Conservation (phyloP, 148 eudicot genomes). For the Rhododendron kiyosumense region DNA sequence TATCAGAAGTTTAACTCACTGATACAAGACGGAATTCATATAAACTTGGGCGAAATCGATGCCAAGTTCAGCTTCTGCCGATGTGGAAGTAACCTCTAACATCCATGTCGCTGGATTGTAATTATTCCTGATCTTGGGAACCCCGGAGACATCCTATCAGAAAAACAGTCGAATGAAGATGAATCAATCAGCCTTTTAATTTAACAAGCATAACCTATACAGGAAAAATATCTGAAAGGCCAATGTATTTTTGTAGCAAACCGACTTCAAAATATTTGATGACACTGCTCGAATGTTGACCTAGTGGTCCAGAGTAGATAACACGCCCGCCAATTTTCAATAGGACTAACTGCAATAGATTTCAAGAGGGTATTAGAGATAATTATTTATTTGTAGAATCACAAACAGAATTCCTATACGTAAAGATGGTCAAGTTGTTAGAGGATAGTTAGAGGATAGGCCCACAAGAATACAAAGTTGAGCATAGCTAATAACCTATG, state of each 20-base stretch:
- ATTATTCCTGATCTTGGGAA: slow-evolving; percentile 56
- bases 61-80: slow-evolving; percentile 59
- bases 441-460: not conserved
- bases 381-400: not conserved
- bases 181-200: not conserved
- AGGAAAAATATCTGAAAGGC: not conserved
- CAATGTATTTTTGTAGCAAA: not conserved
- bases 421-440: not conserved
- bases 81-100: slow-evolving; percentile 75
- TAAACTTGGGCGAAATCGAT: slow-evolving; percentile 65
- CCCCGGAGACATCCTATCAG: slow-evolving; percentile 52
- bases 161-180: not conserved
- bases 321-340: slow-evolving; percentile 63
- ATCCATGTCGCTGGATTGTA: slow-evolving; percentile 95
- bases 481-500: not conserved
- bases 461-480: not conserved
- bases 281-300: slow-evolving; percentile 49
- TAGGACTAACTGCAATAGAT: slow-evolving; percentile 53
- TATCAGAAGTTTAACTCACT: slow-evolving; percentile 39
- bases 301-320: slow-evolving; percentile 77
- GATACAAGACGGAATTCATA: slow-evolving; percentile 33
- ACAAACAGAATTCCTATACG: not conserved
- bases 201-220: not conserved
- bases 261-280: slow-evolving; percentile 75
- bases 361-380: not conserved